Conservation (phyloP, 1,139 yeast species). For the Kodamaea alishanica region DNA sequence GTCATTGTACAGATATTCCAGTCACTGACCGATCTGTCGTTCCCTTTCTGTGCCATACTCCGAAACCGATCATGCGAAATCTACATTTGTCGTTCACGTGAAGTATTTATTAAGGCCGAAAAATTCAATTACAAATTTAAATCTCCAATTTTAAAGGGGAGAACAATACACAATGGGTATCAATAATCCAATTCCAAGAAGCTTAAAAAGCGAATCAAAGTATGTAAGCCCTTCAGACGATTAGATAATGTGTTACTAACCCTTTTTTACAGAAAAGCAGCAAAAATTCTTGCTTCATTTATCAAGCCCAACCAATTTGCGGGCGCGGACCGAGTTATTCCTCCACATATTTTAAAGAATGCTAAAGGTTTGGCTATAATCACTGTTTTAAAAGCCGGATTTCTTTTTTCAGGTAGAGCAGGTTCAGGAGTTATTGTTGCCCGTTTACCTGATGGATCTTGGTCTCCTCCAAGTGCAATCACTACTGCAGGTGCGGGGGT, state of each 20-base stretch:
- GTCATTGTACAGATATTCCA: too few relatives aligned
- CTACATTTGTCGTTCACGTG: too few relatives aligned
- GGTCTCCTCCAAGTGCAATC: constrained; percentile 99
- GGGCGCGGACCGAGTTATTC: constrained; percentile 87
- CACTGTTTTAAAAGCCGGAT: constrained; percentile 94
- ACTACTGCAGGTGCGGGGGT: constrained; percentile 98
- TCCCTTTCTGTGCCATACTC: too few relatives aligned
- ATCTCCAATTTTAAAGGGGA: not conserved
- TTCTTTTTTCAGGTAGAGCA: constrained; percentile 92
- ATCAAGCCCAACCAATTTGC: constrained; percentile 93
- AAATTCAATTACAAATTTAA: too few relatives aligned
- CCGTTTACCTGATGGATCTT: constrained; percentile 85
- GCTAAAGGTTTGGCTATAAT: constrained; percentile 92
- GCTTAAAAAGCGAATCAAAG: constrained; percentile 82
- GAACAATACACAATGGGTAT: constrained; percentile 41
- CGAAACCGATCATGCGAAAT: too few relatives aligned
- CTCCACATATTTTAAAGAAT: constrained; percentile 79
- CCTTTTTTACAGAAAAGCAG: constrained; percentile 67
- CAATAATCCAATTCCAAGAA: constrained; percentile 93
- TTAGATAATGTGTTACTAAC: constrained; percentile 1
- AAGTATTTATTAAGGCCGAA: too few relatives aligned
- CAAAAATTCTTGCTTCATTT: constrained; percentile 83
- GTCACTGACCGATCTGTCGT: too few relatives aligned
- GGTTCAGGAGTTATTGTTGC: constrained; percentile 97
- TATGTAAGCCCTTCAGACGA: constrained; percentile 36